Conservation (phyloP, 2,329 filamentous ascomycete genomes). For the Lachnellula cervina region DNA sequence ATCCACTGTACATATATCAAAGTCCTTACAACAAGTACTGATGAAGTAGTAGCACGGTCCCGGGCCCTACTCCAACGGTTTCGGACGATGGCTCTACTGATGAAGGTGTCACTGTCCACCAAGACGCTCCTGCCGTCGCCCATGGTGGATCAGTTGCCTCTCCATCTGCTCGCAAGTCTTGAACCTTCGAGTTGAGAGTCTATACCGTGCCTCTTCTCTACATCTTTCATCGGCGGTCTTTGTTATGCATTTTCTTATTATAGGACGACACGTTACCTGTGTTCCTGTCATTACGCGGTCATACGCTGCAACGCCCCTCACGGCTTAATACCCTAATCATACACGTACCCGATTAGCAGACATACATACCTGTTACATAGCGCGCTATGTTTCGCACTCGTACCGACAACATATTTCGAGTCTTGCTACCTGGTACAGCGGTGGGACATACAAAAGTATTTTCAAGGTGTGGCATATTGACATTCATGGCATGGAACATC, state of each 20-base stretch:
- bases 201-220: not conserved
- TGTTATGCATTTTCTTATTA: constrained; percentile 13
- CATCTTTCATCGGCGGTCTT: constrained; percentile 2
- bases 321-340: constrained; percentile 19
- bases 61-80: constrained; percentile 25
- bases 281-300: constrained; percentile 12
- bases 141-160: constrained; percentile 23
- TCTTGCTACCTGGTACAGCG: constrained; percentile 24
- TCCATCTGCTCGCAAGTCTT: constrained; percentile 29
- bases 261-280: constrained; percentile 7
- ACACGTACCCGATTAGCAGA: constrained; percentile 23
- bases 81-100: constrained; percentile 32
- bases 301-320: constrained; percentile 22
- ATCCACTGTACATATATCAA: not conserved
- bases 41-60: constrained; percentile 11
- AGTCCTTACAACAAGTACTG: constrained; percentile 4
- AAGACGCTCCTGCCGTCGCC: constrained; percentile 29
- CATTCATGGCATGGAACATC: constrained; percentile 25
- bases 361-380: constrained; percentile 29
- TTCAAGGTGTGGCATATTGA: constrained; percentile 27
- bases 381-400: constrained; percentile 22
- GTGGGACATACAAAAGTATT: constrained; percentile 20
- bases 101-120: constrained; percentile 29
- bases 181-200: constrained; percentile 1
- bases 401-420: constrained; percentile 28